Conservation (phyloP, 2,329 filamentous ascomycete species). For the Teratosphaeriaceae sp. region DNA sequence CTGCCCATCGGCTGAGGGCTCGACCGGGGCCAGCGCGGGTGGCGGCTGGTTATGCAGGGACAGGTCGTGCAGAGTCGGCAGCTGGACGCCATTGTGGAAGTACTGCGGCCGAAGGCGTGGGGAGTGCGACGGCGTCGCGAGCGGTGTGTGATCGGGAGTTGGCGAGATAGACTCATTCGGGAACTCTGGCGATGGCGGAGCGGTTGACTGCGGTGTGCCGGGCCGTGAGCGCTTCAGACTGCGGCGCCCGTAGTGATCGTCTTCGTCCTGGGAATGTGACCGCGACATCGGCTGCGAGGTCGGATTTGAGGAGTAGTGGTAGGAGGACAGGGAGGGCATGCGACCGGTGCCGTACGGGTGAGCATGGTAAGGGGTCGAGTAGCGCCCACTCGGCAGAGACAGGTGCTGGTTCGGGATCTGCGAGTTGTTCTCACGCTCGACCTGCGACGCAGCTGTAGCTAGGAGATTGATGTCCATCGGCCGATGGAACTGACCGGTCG, state of each 20-base stretch:
- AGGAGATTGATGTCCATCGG: conserved; percentile 60
- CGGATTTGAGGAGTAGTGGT: conserved; percentile 48
- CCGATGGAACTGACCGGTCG: conserved; percentile 36
- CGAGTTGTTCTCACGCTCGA: conserved; percentile 52
- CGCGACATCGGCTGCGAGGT: conserved; percentile 75
- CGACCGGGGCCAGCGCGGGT: conserved; percentile 64
- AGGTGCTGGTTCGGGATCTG: conserved; percentile 38
- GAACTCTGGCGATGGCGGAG: conserved; percentile 91
- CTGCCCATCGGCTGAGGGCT: conserved; percentile 56
- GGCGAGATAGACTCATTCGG: conserved; percentile 93
- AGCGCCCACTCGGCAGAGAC: conserved; percentile 24
- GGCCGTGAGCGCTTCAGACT: conserved; percentile 84
- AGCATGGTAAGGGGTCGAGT: conserved; percentile 34
- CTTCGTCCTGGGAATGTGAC: conserved; percentile 75
- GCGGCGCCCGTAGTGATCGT: conserved; percentile 71
- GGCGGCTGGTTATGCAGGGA: conserved; percentile 51
- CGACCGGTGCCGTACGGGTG: conserved; percentile 53
- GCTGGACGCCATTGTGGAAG: conserved; percentile 62
- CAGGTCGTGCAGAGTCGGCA: conserved; percentile 76
- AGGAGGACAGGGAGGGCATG: conserved; percentile 72
- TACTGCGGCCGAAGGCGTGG: conserved; percentile 77
- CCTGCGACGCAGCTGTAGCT: conserved; percentile 61
- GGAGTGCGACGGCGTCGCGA: conserved; percentile 91
- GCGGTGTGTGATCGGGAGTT: conserved; percentile 96
- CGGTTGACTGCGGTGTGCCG: conserved; percentile 90